These are phyloP conservation scores for Anthracocystis panici-leucophaei DNA, from an alignment of 1,284 basidiomycete genomes.

Conservation along the genomic window DNA sequence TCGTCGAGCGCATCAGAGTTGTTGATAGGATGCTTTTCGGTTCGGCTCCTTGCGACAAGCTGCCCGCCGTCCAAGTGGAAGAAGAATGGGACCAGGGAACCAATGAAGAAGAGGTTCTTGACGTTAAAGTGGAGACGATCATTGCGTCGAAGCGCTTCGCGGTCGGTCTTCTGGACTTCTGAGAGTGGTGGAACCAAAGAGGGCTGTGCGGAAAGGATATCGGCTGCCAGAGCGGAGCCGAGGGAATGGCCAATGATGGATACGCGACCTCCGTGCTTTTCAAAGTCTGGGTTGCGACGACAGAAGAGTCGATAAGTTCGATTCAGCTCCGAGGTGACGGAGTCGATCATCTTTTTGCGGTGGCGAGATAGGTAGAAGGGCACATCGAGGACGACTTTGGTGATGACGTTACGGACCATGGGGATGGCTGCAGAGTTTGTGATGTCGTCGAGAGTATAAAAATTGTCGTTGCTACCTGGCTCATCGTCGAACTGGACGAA, in stretches of 20 bases:
- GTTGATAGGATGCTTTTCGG: conserved; percentile 70
- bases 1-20: conserved; percentile 69
- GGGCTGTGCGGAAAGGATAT: conserved; percentile 74
- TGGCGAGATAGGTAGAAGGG: conserved; percentile 71
- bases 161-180: conserved; percentile 15
- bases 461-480: conserved; percentile 70
- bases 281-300: conserved; percentile 72
- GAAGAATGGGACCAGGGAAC: conserved; percentile 74
- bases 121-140: conserved; percentile 69
- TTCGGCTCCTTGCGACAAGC: conserved; percentile 72
- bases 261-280: conserved; percentile 71
- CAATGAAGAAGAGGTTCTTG: conserved; percentile 73
- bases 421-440: conserved; percentile 56
- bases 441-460: conserved; percentile 71
- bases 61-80: conserved; percentile 74
- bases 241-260: conserved; percentile 72
- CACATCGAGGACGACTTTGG: conserved; percentile 72
- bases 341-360: conserved; percentile 71
- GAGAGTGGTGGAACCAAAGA: conserved; percentile 70
- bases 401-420: conserved; percentile 56
- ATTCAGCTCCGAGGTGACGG: conserved; percentile 68
- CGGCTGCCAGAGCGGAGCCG: conserved; percentile 73
- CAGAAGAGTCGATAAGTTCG: conserved; percentile 74
- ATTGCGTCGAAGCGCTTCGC: conserved; percentile 26
- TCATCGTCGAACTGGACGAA: conserved; percentile 68